A percentile compares a stretch with the other conserved stretches of the same genome.
These are phyloP conservation scores for Rhododendron mucronatum DNA, from an alignment of 148 eudicot genomes.

Conservation along the genomic window DNA sequence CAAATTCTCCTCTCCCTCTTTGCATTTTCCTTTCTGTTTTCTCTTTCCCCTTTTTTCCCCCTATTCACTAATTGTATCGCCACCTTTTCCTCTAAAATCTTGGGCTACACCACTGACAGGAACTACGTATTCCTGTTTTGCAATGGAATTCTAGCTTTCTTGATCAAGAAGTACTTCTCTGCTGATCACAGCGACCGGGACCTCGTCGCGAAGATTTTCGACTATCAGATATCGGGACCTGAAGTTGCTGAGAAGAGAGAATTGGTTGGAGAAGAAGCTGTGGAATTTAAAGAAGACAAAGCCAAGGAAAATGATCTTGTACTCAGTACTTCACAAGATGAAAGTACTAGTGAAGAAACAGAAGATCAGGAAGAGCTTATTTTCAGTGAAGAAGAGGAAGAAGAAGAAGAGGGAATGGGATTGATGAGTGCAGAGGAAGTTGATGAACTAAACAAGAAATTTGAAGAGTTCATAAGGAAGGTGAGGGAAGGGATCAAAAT, in stretches of 20 bases:
- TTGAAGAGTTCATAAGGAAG: conserved; percentile 58
- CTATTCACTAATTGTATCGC: conserved; percentile 8
- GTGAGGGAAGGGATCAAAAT: conserved; percentile 43
- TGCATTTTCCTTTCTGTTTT: conserved; percentile 25
- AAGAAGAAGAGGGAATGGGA: conserved; percentile 18
- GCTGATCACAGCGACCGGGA: not conserved
- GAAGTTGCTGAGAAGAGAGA: conserved; percentile 5
- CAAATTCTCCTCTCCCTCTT: conserved; percentile 26
- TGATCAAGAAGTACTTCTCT: conserved; percentile 24
- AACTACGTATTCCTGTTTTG: conserved; percentile 59
- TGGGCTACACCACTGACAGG: conserved; percentile 38
- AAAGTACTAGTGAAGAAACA: not conserved
- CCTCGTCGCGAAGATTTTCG: not conserved
- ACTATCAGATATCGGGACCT: not conserved
- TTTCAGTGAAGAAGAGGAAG: conserved; percentile 6
- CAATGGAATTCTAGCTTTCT: conserved; percentile 53
- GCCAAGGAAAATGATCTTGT: not conserved
- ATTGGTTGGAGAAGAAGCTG: conserved; percentile 7
- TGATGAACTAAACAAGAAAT: conserved; percentile 53
- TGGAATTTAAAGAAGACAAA: conserved; percentile 6
- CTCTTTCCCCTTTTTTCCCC: conserved; percentile 20
- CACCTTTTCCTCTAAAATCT: conserved; percentile 14
- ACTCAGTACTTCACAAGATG: not conserved
- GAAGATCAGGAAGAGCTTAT: conserved; percentile 11
- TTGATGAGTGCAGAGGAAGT: conserved; percentile 37